Evolutionary conservation across 2,329 filamentous ascomycete genomes (phyloP).

Genomic region (Alternaria arbusti): DNA sequence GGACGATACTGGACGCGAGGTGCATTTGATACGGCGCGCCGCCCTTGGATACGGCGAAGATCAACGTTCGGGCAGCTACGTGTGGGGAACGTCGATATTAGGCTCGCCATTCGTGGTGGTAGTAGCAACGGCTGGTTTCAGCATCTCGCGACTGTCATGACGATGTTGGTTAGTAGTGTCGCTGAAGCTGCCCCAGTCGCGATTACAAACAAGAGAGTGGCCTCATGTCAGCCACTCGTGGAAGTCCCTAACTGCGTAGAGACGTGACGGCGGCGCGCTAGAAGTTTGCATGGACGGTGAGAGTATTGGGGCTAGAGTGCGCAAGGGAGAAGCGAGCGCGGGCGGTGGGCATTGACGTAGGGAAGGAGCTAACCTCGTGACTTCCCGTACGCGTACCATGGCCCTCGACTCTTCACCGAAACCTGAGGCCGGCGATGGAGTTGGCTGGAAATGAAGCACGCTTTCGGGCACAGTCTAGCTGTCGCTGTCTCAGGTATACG

Average conservation of each 20-base stretch:
- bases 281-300: conserved; percentile 8
- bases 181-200: neutral
- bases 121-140: conserved; percentile 1
- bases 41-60: neutral
- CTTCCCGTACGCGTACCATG: conserved; percentile 1
- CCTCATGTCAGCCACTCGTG: neutral
- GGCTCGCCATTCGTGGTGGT: neutral
- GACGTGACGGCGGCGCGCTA: neutral
- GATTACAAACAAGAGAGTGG: neutral
- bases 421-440: conserved; percentile 18
- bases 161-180: neutral
- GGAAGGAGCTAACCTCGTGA: conserved; percentile 3
- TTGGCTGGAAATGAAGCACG: conserved; percentile 10
- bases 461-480: conserved; percentile 18
- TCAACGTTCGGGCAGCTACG: conserved; percentile 7
- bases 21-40: neutral
- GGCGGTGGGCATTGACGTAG: conserved; percentile 7
- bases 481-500: conserved; percentile 33
- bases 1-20: neutral
- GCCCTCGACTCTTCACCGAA: conserved; percentile 3
- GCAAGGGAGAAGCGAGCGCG: neutral
- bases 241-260: neutral
- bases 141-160: neutral
- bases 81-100: neutral
- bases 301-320: conserved; percentile 6